Conservation (phyloP, 1,139 yeast species). For the Wickerhamiella infanticola region DNA sequence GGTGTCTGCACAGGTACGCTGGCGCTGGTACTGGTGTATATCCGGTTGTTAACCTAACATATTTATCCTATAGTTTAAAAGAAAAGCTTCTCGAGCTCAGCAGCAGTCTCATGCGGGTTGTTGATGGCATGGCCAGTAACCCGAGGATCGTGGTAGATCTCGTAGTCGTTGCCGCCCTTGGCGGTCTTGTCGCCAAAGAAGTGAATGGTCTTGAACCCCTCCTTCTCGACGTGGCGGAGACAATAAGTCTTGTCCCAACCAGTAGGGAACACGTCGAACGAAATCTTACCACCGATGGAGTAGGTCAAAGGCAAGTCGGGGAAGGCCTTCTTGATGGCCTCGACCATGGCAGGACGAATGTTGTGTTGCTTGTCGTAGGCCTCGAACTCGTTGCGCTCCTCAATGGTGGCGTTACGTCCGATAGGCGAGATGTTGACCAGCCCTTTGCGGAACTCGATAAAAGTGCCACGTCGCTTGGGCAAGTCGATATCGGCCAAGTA, state of each 20-base stretch:
- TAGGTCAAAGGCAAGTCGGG: constrained; percentile 75
- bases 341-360: constrained; percentile 68
- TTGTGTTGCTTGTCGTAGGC: constrained; percentile 62
- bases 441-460: constrained; percentile 97
- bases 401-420: constrained; percentile 93
- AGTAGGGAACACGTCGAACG: constrained; percentile 98
- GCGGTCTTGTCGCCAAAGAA: constrained; percentile 97
- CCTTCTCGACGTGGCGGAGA: constrained; percentile 76
- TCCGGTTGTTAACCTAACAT: constrained; percentile 52
- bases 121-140: constrained; percentile 91
- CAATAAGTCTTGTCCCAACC: constrained; percentile 99
- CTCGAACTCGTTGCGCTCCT: constrained; percentile 88
- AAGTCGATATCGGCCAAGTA: constrained; percentile 76
- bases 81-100: constrained; percentile 69
- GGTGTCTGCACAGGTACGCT: constrained; percentile 98
- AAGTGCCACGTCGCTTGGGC: constrained; percentile 82
- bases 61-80: background rate
- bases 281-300: constrained; percentile 98
- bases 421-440: constrained; percentile 96
- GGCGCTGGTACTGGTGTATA: constrained; percentile 82
- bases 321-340: constrained; percentile 69
- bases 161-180: constrained; percentile 97
- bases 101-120: constrained; percentile 76
- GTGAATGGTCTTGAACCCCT: constrained; percentile 76
- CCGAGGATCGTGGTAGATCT: constrained; percentile 80